Evolutionary conservation across 202 grass and related monocot species (phyloP).

Genomic region (Saccharum hybrid): DNA sequence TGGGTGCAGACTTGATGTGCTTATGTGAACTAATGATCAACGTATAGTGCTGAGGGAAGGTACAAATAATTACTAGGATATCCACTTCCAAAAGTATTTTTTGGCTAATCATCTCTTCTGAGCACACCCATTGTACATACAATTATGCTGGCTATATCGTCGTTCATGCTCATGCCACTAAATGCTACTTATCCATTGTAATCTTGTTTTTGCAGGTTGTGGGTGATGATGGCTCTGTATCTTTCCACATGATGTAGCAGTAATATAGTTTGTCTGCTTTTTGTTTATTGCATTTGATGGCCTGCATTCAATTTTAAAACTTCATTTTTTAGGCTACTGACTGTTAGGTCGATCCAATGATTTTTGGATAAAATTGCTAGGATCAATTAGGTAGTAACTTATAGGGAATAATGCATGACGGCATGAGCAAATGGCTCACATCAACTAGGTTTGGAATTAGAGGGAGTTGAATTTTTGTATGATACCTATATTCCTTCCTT

Average conservation of each 20-base stretch:
- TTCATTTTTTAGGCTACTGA: background rate
- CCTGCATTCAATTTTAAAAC: background rate
- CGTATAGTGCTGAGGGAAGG: background rate
- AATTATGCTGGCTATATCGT: background rate
- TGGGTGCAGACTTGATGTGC: background rate
- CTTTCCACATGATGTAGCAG: constrained; percentile 35
- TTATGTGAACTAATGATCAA: background rate
- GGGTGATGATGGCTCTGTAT: constrained; percentile 92
- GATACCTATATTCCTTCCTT: background rate
- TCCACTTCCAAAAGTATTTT: background rate
- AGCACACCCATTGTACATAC: background rate
- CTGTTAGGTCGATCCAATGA: background rate
- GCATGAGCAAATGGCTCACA: background rate
- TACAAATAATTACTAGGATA: background rate
- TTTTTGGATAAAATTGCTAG: background rate
- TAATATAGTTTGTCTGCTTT: background rate
- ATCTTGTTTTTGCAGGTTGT: constrained; percentile 67
- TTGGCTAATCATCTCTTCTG: background rate
- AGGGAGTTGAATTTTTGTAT: background rate
- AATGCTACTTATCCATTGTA: constrained; percentile 1
- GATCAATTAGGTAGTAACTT: background rate
- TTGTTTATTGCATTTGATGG: background rate
- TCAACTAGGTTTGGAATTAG: background rate
- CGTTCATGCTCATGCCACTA: background rate
- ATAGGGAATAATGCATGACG: background rate